Base-by-base conservation (phyloP, 1,139 yeast genomes). In the Suhomyces panamericanus region DNA sequence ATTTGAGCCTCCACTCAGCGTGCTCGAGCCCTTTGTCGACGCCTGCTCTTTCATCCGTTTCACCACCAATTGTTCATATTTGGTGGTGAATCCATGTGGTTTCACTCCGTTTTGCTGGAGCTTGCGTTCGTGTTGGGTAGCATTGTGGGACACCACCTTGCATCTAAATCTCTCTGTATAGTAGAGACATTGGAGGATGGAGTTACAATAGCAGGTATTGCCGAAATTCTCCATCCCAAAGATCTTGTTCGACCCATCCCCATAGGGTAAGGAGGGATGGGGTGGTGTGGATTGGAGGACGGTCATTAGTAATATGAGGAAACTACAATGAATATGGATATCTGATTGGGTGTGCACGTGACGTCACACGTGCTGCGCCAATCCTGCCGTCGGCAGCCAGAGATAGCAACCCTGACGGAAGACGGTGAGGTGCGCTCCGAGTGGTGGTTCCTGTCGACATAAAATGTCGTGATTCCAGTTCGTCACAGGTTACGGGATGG, bases 141-240 rank as follows among this genome's bases (percentile, higher is more conserved):
- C 50, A 29, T 64, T 66, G 49, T 74, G 75, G 20, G 55, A 52
- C 14, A 70, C 53, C 6, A 93, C 68, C 42, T 77, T 75, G 24
- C 73, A 68, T 39, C 98, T 75, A 56, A 93, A 89, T 24, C 75
- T 77, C 36, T 79, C 78, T 2, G 93, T 77, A 63, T 86, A 85
- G 68, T 80, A 93, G 17, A 93, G 76, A 55, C 96, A 89, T 63
- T 93, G 99, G 26, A 93, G 68, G 24, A 93, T 86, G 9, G 96
- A 89, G 59, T 93, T 93, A 64, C 96, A 89, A 65, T 93, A 93
- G 67, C 99, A 91, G 0, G 96, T 91, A 63, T 87, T 85, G 28
- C 98, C 97, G 63, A 90, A 91, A 65, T 93, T 93, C 63, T 93
- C 98, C 81, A 91, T 83, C 6, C 99, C 99, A 66, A 85, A 93